phyloP scores from a whole-genome alignment of 148 eudicot species.

The Camellia granthamiana region DNA sequence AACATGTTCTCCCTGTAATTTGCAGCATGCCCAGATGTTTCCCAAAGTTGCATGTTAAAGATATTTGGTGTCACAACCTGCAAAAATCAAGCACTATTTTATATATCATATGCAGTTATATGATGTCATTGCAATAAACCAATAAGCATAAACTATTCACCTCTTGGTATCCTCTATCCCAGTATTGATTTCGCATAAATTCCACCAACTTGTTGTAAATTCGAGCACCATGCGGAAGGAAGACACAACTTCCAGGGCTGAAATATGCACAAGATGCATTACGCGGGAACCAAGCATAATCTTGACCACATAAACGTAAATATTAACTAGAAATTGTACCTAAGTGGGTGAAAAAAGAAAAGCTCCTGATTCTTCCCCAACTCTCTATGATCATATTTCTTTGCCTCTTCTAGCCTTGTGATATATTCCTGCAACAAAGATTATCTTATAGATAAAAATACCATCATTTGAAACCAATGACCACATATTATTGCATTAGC shows the following conservation, averaged over 20 bases:
- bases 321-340: conserved; percentile 38
- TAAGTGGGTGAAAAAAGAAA: conserved; percentile 92
- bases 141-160: conserved; percentile 26
- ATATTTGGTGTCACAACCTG: conserved; percentile 93
- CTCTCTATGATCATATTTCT: conserved; percentile 92
- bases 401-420: conserved; percentile 82
- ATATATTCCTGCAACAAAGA: conserved; percentile 62
- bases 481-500: neutral
- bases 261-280: conserved; percentile 13
- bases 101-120: neutral
- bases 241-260: conserved; percentile 98
- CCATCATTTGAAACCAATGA: neutral
- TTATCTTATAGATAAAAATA: neutral
- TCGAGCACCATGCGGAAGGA: conserved; percentile 89
- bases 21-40: conserved; percentile 96
- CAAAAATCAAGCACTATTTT: conserved; percentile 10
- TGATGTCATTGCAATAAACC: neutral
- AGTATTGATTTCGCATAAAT: conserved; percentile 69
- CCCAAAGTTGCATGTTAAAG: conserved; percentile 98
- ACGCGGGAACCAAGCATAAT: neutral
- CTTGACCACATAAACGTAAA: neutral
- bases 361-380: conserved; percentile 88
- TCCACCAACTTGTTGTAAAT: conserved; percentile 85
- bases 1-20: conserved; percentile 98
- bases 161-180: conserved; percentile 93